phyloP scores from a whole-genome alignment of 1,284 basidiomycete genomes.

The Malassezia sp. region DNA sequence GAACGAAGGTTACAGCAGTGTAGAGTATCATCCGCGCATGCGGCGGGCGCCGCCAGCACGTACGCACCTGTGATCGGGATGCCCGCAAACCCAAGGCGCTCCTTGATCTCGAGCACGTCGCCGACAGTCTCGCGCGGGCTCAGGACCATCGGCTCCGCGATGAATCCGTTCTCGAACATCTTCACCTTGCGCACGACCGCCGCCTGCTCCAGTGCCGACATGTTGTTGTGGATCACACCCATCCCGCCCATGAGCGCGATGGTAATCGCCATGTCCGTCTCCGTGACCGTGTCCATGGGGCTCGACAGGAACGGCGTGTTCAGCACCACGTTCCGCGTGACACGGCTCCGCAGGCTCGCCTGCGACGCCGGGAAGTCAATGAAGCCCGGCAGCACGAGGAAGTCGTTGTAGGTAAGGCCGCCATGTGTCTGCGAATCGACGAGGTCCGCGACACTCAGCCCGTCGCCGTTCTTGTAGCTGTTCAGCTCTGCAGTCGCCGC shows the following conservation, averaged over 20 bases:
- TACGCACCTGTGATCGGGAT: constrained; percentile 88
- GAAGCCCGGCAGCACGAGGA: constrained; percentile 63
- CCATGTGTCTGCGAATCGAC: constrained; percentile 82
- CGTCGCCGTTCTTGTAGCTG: constrained; percentile 67
- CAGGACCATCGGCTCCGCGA: constrained; percentile 74
- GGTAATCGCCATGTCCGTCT: constrained; percentile 84
- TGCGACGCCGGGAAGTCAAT: constrained; percentile 79
- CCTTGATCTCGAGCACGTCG: constrained; percentile 88
- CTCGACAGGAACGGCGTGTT: constrained; percentile 96
- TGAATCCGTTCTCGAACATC: constrained; percentile 91
- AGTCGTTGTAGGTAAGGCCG: constrained; percentile 76
- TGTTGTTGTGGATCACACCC: constrained; percentile 98
- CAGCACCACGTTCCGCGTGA: constrained; percentile 81
- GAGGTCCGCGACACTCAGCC: constrained; percentile 71
- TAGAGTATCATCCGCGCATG: constrained; percentile 51
- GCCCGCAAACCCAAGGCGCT: constrained; percentile 82
- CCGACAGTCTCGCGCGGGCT: constrained; percentile 66
- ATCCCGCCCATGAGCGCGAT: constrained; percentile 64
- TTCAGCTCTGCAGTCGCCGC: constrained; percentile 34
- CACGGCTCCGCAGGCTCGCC: constrained; percentile 70
- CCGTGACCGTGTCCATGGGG: constrained; percentile 99
- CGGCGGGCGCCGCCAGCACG: neutral
- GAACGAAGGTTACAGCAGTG: constrained; percentile 68
- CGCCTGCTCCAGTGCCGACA: constrained; percentile 74
- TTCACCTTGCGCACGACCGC: constrained; percentile 95